Evolutionary conservation across 169 alveolate genomes (phyloP).

Genomic region (Plasmodium sp.): DNA sequence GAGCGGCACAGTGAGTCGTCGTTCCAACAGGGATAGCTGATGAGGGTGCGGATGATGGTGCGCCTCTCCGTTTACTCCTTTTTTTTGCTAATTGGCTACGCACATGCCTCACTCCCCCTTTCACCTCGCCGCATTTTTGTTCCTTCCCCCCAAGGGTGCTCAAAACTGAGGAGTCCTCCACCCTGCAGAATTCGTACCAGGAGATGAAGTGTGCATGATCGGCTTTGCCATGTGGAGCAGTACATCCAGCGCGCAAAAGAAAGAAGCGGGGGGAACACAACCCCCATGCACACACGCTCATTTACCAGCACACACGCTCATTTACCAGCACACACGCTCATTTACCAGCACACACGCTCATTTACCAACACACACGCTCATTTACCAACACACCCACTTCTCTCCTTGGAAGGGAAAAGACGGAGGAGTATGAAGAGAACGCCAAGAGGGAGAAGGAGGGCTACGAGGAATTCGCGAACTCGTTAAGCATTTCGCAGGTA

Average conservation of each 20-base stretch:
- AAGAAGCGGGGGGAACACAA: not conserved
- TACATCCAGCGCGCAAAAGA: not conserved
- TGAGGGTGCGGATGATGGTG: not conserved
- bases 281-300: no score
- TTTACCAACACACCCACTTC: not conserved
- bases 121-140: not conserved
- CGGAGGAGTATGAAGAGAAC: constrained; percentile 11
- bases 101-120: not conserved
- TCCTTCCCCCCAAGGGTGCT: constrained; percentile 44
- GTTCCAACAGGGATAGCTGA: not conserved
- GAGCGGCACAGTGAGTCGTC: not conserved
- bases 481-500: constrained; percentile 40
- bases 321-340: no score
- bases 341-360: no score
- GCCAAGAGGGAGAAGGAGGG: constrained; percentile 2
- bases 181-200: constrained; percentile 34
- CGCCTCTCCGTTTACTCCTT: not conserved
- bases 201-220: constrained; percentile 13
- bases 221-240: not conserved
- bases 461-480: not conserved
- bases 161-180: constrained; percentile 73
- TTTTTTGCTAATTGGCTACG: not conserved
- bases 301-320: no score
- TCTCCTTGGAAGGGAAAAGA: constrained; percentile 14
- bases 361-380: no score